phyloP scores from a whole-genome alignment of 2,329 filamentous ascomycete species.

The Cladophialophora psammophila region DNA sequence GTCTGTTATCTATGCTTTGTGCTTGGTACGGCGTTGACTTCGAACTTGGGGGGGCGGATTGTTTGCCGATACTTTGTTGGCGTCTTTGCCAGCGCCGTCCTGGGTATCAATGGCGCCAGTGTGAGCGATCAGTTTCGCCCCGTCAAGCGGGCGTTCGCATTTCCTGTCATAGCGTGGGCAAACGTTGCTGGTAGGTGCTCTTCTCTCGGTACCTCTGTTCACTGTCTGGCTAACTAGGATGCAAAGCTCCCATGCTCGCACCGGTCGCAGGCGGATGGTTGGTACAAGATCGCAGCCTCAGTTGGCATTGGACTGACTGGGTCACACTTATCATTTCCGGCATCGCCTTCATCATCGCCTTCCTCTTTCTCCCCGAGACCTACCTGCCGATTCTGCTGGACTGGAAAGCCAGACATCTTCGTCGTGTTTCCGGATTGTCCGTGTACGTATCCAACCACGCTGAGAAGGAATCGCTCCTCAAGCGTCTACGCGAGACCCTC shows the following conservation, averaged over 20 bases:
- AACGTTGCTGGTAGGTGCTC: slow-evolving; percentile 5
- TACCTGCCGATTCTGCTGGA: slow-evolving; percentile 16
- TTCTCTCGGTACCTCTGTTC: slow-evolving; percentile 53
- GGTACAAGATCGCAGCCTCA: background rate
- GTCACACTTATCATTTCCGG: slow-evolving; percentile 15
- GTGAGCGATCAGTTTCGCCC: slow-evolving; percentile 11
- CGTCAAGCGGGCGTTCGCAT: slow-evolving; percentile 6
- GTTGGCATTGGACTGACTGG: slow-evolving; percentile 18
- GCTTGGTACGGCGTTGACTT: slow-evolving; percentile 55
- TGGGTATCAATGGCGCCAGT: slow-evolving; percentile 44
- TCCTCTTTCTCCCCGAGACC: slow-evolving; percentile 20
- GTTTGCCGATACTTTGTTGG: slow-evolving; percentile 44
- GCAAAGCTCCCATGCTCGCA: background rate
- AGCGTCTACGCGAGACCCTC: background rate
- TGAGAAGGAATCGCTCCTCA: background rate
- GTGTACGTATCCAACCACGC: slow-evolving; percentile 41
- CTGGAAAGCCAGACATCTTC: slow-evolving; percentile 18
- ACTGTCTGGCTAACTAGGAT: slow-evolving; percentile 40
- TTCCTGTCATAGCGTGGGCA: slow-evolving; percentile 12
- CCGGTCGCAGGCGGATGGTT: slow-evolving; percentile 40
- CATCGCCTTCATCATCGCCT: background rate
- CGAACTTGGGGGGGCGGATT: slow-evolving; percentile 56
- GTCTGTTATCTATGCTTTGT: slow-evolving; percentile 59
- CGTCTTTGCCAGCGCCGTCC: background rate
- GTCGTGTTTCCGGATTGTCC: slow-evolving; percentile 35